phyloP scores from a whole-genome alignment of 169 alveolate genomes.

The Cryptosporidium meleagridis region DNA sequence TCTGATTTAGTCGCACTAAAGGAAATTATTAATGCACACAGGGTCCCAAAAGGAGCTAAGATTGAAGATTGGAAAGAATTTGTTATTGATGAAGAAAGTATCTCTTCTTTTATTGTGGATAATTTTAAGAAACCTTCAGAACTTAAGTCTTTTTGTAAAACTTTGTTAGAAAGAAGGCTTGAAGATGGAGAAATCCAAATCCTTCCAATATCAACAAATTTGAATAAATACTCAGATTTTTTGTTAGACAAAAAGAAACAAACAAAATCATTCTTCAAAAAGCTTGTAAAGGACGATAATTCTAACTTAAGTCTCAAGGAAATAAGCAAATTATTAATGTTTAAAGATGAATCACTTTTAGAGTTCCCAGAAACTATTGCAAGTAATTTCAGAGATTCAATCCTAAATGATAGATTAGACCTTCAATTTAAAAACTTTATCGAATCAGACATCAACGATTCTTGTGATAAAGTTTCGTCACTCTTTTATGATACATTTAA shows the following conservation, averaged over 20 bases:
- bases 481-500: background rate
- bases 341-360: conserved; percentile 22
- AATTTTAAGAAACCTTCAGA: conserved; percentile 20
- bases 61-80: conserved; percentile 46
- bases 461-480: conserved; percentile 26
- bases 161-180: background rate
- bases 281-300: conserved; percentile 17
- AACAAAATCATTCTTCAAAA: conserved; percentile 21
- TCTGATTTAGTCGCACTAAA: conserved; percentile 8
- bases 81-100: conserved; percentile 21
- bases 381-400: background rate
- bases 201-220: conserved; percentile 3
- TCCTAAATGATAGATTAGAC: background rate
- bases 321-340: conserved; percentile 13
- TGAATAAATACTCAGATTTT: conserved; percentile 4
- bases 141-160: conserved; percentile 1
- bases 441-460: conserved; percentile 20
- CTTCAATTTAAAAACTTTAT: conserved; percentile 40
- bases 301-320: background rate
- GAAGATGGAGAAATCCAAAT: conserved; percentile 23
- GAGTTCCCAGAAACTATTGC: conserved; percentile 34
- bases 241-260: background rate
- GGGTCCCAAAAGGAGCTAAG: conserved; percentile 49
- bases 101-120: conserved; percentile 18
- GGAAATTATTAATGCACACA: conserved; percentile 25